Evolutionary conservation across 1,139 yeast species (phyloP), one percentile per base, ranked within the genome.

Genomic region (Taphrina confusa): DNA sequence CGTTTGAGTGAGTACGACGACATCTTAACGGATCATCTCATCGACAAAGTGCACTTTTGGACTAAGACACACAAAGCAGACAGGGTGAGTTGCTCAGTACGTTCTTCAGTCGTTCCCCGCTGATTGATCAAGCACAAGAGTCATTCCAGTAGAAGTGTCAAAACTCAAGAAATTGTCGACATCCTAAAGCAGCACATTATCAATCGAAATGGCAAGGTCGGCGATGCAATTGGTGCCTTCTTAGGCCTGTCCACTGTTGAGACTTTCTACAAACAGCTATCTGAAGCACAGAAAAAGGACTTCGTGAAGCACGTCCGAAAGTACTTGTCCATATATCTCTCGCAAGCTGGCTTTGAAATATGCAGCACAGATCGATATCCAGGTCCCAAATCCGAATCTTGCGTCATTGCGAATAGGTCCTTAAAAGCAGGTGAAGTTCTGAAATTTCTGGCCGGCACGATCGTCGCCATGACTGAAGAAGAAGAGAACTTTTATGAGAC

Each of bases 301-400:
- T 77, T 78, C 62, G 72, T 70, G 51, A 66, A 67, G 39, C 80
- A 78, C 57, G 68, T 73, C 5, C 65, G 67, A 42, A 68, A 75
- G 28, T 78, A 78, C 63, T 61, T 78, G 39, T 67, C 69, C 30
- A 66, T 76, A 14, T 78, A 72, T 62, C 64, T 64, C 2, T 71
- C 73, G 4, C 73, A 71, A 18, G 75, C 78, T 54, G 76, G 75
- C 16, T 78, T 76, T 65, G 78, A 74, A 50, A 67, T 78, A 33
- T 72, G 74, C 54, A 74, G 77, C 8, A 76, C 81, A 3, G 78
- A 76, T 55, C 67, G 81, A 9, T 78, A 76, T 64, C 64, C 65
- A 33, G 42, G 65, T 1, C 69, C 69, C 31, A 62, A 65, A 9
- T 63, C 68, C 12, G 81, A 78, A 61, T 74, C 79, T 0, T 75